Conservation (phyloP, 2,329 filamentous ascomycete genomes). For the Fusarium cyanostomum region DNA sequence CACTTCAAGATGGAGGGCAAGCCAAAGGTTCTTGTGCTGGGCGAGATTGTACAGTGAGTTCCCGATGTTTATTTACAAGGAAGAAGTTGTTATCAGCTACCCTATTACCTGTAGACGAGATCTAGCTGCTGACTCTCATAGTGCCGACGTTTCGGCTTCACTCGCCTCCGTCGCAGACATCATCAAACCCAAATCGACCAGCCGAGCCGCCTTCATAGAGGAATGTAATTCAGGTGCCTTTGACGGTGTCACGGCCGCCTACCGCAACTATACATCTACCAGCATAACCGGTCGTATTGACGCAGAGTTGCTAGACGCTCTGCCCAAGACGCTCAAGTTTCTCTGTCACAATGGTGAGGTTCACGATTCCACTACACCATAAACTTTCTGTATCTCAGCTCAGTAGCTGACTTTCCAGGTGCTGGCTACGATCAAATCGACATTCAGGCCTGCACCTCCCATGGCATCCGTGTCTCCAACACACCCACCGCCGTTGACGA, state of each 20-base stretch:
- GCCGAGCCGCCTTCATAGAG: conserved; percentile 72
- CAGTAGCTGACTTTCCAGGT: conserved; percentile 54
- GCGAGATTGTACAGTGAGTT: conserved; percentile 52
- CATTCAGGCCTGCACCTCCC: conserved; percentile 73
- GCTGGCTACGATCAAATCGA: conserved; percentile 89
- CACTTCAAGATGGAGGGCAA: conserved; percentile 40
- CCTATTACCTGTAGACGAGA: not conserved
- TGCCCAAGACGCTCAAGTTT: conserved; percentile 65
- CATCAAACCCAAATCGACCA: conserved; percentile 67
- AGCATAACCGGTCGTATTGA: conserved; percentile 75
- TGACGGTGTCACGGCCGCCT: conserved; percentile 72
- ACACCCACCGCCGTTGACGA: conserved; percentile 84
- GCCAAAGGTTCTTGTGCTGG: conserved; percentile 53
- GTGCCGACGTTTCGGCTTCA: conserved; percentile 72
- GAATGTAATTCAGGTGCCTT: conserved; percentile 73
- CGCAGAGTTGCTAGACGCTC: conserved; percentile 69
- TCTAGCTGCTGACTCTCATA: conserved; percentile 44
- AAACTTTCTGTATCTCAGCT: not conserved
- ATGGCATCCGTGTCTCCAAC: conserved; percentile 77
- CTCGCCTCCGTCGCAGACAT: conserved; percentile 72
- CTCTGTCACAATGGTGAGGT: conserved; percentile 69
- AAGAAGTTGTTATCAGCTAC: too few species aligned
- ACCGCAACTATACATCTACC: conserved; percentile 75
- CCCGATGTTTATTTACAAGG: not conserved
- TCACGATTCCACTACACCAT: not conserved